Evolutionary conservation across 2,329 filamentous ascomycete genomes (phyloP).

Genomic region (Colletotrichum caudatum): DNA sequence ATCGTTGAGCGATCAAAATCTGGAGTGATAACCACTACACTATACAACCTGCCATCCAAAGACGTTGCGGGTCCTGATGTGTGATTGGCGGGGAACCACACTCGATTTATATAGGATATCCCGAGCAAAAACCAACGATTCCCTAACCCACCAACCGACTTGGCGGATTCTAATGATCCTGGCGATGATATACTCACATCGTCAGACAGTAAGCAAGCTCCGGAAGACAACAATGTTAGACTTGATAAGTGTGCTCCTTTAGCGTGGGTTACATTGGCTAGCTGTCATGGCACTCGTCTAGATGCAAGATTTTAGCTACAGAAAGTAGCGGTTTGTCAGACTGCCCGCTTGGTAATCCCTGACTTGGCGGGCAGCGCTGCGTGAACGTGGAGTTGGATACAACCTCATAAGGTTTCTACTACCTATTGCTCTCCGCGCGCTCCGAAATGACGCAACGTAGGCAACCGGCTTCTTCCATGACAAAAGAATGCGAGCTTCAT

Average conservation of each 20-base stretch:
- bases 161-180: neutral
- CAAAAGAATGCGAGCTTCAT: slow-evolving; percentile 5
- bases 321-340: neutral
- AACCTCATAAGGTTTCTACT: slow-evolving; percentile 29
- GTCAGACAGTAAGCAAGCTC: neutral
- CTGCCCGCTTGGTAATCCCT: slow-evolving; percentile 25
- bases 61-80: neutral
- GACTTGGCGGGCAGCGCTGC: slow-evolving; percentile 9
- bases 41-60: slow-evolving; percentile 17
- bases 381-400: slow-evolving; percentile 12
- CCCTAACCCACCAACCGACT: neutral
- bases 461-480: neutral
- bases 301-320: slow-evolving; percentile 6
- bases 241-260: neutral
- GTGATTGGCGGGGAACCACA: neutral
- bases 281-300: slow-evolving; percentile 3
- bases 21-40: slow-evolving; percentile 42
- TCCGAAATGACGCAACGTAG: neutral
- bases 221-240: neutral
- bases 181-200: neutral
- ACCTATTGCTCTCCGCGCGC: slow-evolving; percentile 24
- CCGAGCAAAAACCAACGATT: accelerated
- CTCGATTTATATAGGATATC: accelerated
- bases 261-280: neutral
- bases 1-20: slow-evolving; percentile 32